Evolutionary conservation across 352 stramenopile species (phyloP).

Genomic region (Pythium sp.): DNA sequence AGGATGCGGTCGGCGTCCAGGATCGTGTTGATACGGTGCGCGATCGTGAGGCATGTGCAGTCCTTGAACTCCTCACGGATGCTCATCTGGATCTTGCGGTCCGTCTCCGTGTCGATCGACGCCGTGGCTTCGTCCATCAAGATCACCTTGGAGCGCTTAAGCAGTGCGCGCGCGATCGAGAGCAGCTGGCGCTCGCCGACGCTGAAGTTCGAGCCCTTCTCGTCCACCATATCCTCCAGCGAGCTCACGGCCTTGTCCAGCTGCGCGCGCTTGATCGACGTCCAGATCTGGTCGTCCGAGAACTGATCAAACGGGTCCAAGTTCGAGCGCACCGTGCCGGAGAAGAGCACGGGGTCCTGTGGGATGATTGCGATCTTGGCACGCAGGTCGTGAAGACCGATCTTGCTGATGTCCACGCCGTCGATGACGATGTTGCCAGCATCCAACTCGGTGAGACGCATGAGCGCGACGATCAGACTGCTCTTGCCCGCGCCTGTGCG

Average conservation of each 20-base stretch:
- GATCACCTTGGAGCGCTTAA: slow-evolving; percentile 91
- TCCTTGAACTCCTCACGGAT: slow-evolving; percentile 92
- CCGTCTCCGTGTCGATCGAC: slow-evolving; percentile 86
- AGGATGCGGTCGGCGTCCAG: slow-evolving; percentile 96
- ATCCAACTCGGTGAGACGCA: slow-evolving; percentile 90
- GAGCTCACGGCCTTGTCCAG: slow-evolving; percentile 58
- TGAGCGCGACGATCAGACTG: slow-evolving; percentile 88
- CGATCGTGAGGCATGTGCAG: slow-evolving; percentile 95
- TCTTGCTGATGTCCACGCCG: slow-evolving; percentile 48
- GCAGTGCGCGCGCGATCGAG: slow-evolving; percentile 92
- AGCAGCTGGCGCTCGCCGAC: slow-evolving; percentile 96
- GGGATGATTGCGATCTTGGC: slow-evolving; percentile 86
- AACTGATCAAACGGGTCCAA: slow-evolving; percentile 29
- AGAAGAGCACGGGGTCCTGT: slow-evolving; percentile 95
- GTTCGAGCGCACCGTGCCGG: slow-evolving; percentile 89
- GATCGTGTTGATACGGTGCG: slow-evolving; percentile 97
- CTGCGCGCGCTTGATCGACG: slow-evolving; percentile 77
- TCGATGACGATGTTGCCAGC: slow-evolving; percentile 60
- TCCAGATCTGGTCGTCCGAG: slow-evolving; percentile 64
- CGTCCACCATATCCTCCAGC: slow-evolving; percentile 51
- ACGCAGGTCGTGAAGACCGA: slow-evolving; percentile 54
- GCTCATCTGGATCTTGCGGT: slow-evolving; percentile 87
- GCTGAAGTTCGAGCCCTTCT: slow-evolving; percentile 94
- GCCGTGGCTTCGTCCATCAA: slow-evolving; percentile 98
- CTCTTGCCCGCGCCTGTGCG: slow-evolving; percentile 89